phyloP scores from a whole-genome alignment of 23 red algal species.

The Gracilaria vermiculophylla region DNA sequence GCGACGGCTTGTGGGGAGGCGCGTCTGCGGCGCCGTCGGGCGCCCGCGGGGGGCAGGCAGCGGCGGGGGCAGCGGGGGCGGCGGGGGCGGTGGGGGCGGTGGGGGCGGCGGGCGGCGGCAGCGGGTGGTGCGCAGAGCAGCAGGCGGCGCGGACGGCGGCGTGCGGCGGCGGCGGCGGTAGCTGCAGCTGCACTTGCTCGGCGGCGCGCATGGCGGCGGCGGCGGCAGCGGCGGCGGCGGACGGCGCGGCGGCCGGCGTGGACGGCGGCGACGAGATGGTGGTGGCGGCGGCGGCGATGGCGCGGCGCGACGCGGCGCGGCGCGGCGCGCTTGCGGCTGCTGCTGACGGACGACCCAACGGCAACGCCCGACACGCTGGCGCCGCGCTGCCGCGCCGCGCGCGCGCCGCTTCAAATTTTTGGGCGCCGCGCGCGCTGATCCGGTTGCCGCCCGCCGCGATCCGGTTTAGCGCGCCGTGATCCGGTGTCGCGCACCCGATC shows the following conservation, averaged over 20 bases:
- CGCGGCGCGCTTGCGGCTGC: too few relatives aligned
- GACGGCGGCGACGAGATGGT: neutral
- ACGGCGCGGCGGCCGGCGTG: neutral
- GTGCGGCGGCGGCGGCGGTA: neutral
- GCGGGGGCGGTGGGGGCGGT: neutral
- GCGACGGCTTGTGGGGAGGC: neutral
- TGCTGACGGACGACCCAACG: too few relatives aligned
- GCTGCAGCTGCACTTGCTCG: slow-evolving; percentile 19
- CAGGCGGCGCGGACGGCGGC: neutral
- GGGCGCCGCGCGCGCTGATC: too few relatives aligned
- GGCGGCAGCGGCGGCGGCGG: neutral
- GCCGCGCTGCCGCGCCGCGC: too few relatives aligned
- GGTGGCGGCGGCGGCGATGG: neutral
- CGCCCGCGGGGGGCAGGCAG: neutral
- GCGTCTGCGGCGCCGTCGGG: too few relatives aligned
- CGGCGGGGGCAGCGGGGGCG: neutral
- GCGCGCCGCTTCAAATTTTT: too few relatives aligned
- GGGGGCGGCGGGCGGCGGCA: neutral
- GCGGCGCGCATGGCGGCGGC: neutral
- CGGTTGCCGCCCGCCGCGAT: too few relatives aligned
- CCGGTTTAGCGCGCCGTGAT: too few relatives aligned
- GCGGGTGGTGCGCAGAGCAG: neutral
- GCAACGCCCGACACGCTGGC: too few relatives aligned
- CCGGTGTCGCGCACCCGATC: too few relatives aligned
- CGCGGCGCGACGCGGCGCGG: neutral